Evolutionary conservation across 2,329 filamentous ascomycete species (phyloP), one percentile per base, ranked within the genome.

Genomic region (Xylariaceae sp.): DNA sequence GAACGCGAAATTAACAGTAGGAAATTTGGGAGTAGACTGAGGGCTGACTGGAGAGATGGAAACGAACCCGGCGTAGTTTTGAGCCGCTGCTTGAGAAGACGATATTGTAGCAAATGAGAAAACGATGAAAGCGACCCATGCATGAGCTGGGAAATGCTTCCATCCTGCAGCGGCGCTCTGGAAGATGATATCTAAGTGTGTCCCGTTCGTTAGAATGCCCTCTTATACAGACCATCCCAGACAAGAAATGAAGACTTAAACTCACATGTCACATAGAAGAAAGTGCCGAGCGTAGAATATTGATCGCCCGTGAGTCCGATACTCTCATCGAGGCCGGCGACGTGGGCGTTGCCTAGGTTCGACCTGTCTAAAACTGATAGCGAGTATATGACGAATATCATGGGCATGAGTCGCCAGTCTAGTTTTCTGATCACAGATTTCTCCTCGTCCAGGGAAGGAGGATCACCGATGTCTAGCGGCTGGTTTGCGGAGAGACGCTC

Each of bases 51-150:
- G 14, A 17, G 16, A 53, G 48, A n/a, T 31, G 4, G 12, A 17
- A 9, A 53, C 55, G 17, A 21, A 74, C 49, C 76, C 75, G 7
- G 67, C 67, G 43, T 71, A 77, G 57, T 71, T 78, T 6, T 61
- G 59, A 9, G 68, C 65, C 4, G 74, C 75, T 1, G 76, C 76
- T 3, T 77, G 71, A 3, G 75, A 75, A 63, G 77, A 74, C 2
- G 76, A 78, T n/a, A 75, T 68, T 8, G 73, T 71, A 3, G 76
- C 75, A 74, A 76, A 80, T 4, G 73, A 71, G 9, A 77, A 56
- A 64, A 79, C 76, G 17, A 79, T 67, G 45, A 75, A 75, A 0
- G 74, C 71, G 29, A 78, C 73, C 75, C 76, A 79, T 47, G 71
- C 73, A 58, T 72, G 58, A 6, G 66, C 60, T 6, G 56, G 62